phyloP scores from a whole-genome alignment of 139 green algal species.

The Coccomyxa sp. region DNA sequence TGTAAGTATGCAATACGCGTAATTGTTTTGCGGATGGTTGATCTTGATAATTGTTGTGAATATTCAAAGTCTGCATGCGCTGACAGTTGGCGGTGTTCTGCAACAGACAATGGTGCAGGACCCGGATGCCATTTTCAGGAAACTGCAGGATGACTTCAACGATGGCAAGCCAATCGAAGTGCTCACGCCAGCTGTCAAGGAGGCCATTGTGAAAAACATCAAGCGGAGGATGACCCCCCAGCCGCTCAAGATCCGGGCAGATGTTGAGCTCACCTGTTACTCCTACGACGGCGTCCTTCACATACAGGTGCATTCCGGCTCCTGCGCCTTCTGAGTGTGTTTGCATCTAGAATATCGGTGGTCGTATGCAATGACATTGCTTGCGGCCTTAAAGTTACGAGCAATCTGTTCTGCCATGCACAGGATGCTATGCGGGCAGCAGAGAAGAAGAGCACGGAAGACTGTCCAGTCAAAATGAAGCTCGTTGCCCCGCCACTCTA shows the following conservation, averaged over 20 bases:
- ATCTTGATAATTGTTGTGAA: background rate
- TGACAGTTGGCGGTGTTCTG: background rate
- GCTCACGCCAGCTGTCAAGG: constrained; percentile 66
- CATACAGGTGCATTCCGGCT: constrained; percentile 65
- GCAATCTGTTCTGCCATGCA: background rate
- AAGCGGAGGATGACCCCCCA: constrained; percentile 96
- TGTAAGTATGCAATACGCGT: background rate
- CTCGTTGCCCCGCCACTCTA: constrained; percentile 97
- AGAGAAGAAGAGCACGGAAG: constrained; percentile 58
- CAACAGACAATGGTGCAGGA: constrained; percentile 44
- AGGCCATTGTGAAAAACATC: constrained; percentile 93
- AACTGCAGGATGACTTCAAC: constrained; percentile 56
- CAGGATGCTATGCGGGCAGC: constrained; percentile 78
- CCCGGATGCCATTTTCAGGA: constrained; percentile 60
- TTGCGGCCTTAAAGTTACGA: background rate
- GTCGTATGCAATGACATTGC: no score
- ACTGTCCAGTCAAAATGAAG: constrained; percentile 91
- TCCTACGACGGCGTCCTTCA: constrained; percentile 94
- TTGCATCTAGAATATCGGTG: background rate
- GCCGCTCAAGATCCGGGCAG: constrained; percentile 96
- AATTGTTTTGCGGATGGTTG: no score
- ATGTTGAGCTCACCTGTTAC: constrained; percentile 99
- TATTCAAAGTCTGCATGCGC: background rate
- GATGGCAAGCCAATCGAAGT: constrained; percentile 41
- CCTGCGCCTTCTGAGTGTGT: background rate